Base-by-base conservation (phyloP, 2,329 filamentous ascomycete species). In the Aureobasidium mangrovei region DNA sequence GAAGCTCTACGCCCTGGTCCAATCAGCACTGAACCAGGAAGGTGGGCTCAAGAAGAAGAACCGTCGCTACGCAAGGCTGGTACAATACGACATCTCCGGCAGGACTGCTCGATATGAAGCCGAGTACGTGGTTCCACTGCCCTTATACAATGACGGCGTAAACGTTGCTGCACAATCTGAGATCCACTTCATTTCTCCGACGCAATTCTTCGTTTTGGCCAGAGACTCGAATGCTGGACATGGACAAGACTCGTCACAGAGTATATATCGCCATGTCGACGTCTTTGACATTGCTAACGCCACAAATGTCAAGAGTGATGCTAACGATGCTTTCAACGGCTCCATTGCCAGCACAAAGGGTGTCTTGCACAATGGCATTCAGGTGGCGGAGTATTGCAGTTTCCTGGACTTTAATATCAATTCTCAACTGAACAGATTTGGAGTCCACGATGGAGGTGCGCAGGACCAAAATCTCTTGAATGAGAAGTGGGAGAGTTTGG, bases 401-500 rank as follows among this genome's bases (percentile, higher is more conserved):
- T 88, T 83, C 70, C 63, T 88, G 32, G 81, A 87, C 62, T 84
- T 79, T 65, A 89, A 88, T 64, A 72, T 83, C 57, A 83, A 85
- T 59, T 63, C 70, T 1, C 76, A 88, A 68, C 72, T 89, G 26
- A 76, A 74, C 38, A 77, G 79, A 24, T 88, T 88, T 59, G 79
- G 81, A 0, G 67, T 86, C 3, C 82, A 85, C 61, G 88, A 88
- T 60, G 85, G 85, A 2, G 84, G 83, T 0, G 70, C 67, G 0
- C 77, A 83, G 60, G 78, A 85, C 62, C 62, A 69, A 0, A 69
- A 67, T 0, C 67, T 88, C 35, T 64, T 89, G 64, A 88, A 88
- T 61, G 85, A 89, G 73, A 89, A 89, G 64, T 89, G 85, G 85
- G 85, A 90, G 71, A 80, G 78, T 24, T 68, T 89, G 45, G 79